These are phyloP conservation scores for Collybiopsis confluens DNA, from an alignment of 768 basidiomycete genomes.

Conservation along the genomic window DNA sequence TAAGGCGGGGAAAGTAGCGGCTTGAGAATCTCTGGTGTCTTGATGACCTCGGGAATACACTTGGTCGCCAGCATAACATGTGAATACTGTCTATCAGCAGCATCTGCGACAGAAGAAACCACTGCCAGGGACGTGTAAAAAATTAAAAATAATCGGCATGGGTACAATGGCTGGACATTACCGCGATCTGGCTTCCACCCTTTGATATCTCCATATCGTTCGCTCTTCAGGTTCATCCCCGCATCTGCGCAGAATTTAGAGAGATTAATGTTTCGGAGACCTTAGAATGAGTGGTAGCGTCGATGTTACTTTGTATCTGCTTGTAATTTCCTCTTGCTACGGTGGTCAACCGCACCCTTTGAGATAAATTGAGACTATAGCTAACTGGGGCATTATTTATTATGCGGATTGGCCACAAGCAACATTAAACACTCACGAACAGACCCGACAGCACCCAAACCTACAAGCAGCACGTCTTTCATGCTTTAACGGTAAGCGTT, in stretches of 20 bases:
- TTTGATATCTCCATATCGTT: background rate
- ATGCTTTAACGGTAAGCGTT: too few species aligned
- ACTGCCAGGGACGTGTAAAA: background rate
- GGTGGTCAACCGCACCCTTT: constrained; percentile 59
- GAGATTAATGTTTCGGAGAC: too few species aligned
- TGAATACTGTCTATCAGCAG: constrained; percentile 8
- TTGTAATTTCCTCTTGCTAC: constrained; percentile 72
- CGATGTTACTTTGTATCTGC: constrained; percentile 22
- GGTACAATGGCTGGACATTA: background rate
- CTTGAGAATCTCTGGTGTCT: constrained; percentile 6
- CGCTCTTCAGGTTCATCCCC: constrained; percentile 9
- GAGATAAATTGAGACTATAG: constrained; percentile 34
- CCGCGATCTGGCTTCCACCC: constrained; percentile 11
- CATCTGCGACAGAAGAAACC: constrained; percentile 5
- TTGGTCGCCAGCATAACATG: constrained; percentile 10
- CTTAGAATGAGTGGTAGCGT: too few species aligned
- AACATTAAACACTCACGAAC: constrained; percentile 41
- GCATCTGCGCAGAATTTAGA: background rate
- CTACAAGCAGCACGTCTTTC: constrained; percentile 52
- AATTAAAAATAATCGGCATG: background rate
- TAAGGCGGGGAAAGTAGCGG: constrained; percentile 1
- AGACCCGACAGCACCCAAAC: constrained; percentile 63
- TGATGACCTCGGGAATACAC: constrained; percentile 7
- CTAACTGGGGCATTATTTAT: background rate
- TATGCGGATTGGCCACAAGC: background rate